phyloP scores from a whole-genome alignment of 345 rosid genomes.

The Populus tremula region DNA sequence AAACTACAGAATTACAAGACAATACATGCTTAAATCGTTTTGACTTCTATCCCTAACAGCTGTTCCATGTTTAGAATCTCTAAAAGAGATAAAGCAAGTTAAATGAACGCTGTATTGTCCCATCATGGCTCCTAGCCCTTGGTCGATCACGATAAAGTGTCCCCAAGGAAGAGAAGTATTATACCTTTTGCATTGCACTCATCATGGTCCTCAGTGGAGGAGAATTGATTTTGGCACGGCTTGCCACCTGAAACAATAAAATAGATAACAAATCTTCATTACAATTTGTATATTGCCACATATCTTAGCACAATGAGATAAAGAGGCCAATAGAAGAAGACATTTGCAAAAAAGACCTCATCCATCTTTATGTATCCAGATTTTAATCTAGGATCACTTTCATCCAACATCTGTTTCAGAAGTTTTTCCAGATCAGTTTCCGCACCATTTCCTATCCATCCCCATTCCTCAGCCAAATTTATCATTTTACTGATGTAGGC shows the following conservation, averaged over 20 bases:
- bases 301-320: not conserved
- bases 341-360: constrained; percentile 41
- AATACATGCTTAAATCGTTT: too few relatives aligned
- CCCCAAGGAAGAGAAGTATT: not conserved
- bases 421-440: constrained; percentile 68
- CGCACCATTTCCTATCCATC: constrained; percentile 56
- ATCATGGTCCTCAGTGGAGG: constrained; percentile 66
- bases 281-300: not conserved
- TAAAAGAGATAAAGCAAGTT: not conserved
- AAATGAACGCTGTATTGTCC: not conserved
- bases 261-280: not conserved
- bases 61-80: not conserved
- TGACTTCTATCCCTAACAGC: too few relatives aligned
- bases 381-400: constrained; percentile 73
- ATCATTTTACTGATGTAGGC: constrained; percentile 59
- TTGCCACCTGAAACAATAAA: constrained; percentile 55
- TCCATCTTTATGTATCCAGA: constrained; percentile 84
- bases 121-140: not conserved
- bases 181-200: constrained; percentile 51
- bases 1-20: not conserved
- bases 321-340: not conserved
- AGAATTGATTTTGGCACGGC: constrained; percentile 71
- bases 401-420: constrained; percentile 65
- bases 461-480: constrained; percentile 65
- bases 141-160: not conserved